phyloP scores from a whole-genome alignment of 345 rosid species.

The Pugionium dolabratum region DNA sequence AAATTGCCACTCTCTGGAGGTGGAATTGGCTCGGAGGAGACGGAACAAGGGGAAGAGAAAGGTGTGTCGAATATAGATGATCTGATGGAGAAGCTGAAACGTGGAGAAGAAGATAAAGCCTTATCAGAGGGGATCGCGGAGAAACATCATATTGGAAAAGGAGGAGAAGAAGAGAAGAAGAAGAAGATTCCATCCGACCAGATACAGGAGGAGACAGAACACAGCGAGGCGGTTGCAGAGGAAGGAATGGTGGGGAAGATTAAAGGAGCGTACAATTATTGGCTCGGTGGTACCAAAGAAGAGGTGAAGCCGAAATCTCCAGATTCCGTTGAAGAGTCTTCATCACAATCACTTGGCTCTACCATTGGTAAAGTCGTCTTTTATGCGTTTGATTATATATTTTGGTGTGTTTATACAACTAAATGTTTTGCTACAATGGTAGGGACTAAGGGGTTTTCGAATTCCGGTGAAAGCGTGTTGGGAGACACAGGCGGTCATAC shows the following conservation, averaged over 20 bases:
- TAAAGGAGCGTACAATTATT: conserved; percentile 37
- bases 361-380: conserved; percentile 25
- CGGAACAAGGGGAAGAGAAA: conserved; percentile 39
- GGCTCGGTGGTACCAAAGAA: conserved; percentile 42
- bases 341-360: conserved; percentile 27
- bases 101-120: conserved; percentile 69
- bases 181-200: conserved; percentile 38
- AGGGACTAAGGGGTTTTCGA: conserved; percentile 27
- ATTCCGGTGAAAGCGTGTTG: conserved; percentile 2
- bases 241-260: conserved; percentile 53
- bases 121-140: conserved; percentile 54
- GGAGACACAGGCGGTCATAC: not conserved
- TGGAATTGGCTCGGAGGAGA: conserved; percentile 21
- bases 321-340: conserved; percentile 11
- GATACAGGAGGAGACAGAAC: conserved; percentile 27
- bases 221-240: conserved; percentile 27
- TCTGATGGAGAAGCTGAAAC: conserved; percentile 57
- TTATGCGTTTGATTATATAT: no score
- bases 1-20: conserved; percentile 38
- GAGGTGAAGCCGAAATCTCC: conserved; percentile 23
- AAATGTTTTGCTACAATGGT: conserved; percentile 8
- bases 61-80: conserved; percentile 47
- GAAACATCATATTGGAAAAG: conserved; percentile 38
- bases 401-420: not conserved
- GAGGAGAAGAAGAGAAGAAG: conserved; percentile 36